Evolutionary conservation across 2,329 filamentous ascomycete genomes (phyloP).

Genomic region (Sporothrix brasiliensis): DNA sequence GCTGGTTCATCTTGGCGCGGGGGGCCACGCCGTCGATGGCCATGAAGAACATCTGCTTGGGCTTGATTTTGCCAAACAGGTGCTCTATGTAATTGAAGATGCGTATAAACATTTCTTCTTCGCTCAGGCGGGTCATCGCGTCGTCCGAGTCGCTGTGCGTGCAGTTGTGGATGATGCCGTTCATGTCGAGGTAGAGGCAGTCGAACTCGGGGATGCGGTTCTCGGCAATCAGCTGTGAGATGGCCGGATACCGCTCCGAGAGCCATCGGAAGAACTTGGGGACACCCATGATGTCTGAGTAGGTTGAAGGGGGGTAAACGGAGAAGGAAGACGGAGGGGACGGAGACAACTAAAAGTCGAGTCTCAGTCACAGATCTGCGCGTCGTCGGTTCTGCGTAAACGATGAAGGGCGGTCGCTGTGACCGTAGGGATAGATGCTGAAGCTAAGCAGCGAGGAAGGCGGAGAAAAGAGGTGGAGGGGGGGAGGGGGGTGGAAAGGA

Average conservation of each 20-base stretch:
- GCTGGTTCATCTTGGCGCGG: conserved; percentile 99
- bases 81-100: conserved; percentile 99
- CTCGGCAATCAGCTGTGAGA: conserved; percentile 97
- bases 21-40: conserved; percentile 97
- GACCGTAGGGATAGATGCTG: background rate
- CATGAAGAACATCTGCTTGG: conserved; percentile 99
- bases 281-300: conserved; percentile 48
- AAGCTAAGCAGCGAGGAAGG: conserved; percentile 7
- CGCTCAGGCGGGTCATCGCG: conserved; percentile 86
- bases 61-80: conserved; percentile 97
- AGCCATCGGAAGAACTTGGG: conserved; percentile 99
- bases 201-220: conserved; percentile 99
- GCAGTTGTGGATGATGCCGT: conserved; percentile 99
- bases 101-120: conserved; percentile 99
- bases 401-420: conserved; percentile 5
- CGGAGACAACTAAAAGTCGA: conserved; percentile 11
- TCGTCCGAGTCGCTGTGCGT: conserved; percentile 96
- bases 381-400: conserved; percentile 2
- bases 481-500: background rate
- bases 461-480: conserved; percentile 8
- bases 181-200: conserved; percentile 97
- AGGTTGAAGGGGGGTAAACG: background rate
- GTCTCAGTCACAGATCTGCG: conserved; percentile 9
- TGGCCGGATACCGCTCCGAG: conserved; percentile 97
- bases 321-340: conserved; percentile 11